Evolutionary conservation across 768 basidiomycete genomes (phyloP), one percentile per base, ranked within the genome.

Genomic region (Mycena polygramma): DNA sequence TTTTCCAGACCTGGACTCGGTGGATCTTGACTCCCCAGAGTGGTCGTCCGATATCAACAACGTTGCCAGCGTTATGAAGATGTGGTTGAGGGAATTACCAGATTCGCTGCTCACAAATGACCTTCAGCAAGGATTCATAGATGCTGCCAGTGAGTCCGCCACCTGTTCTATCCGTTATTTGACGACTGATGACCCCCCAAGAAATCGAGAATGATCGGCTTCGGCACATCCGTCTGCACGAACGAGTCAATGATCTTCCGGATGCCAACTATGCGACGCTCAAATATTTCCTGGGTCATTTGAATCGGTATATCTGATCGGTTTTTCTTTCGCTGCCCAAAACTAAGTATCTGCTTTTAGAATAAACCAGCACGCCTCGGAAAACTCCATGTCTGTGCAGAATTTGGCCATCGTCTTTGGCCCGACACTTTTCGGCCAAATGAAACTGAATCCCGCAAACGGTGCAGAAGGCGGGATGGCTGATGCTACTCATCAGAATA

Each of bases 251-350:
- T 76, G 97, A 98, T 73, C 87, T 99, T 62, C 97, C 98, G 15
- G 98, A 99, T 81, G 89, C 98, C n/a, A 98, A 99, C 80, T 99
- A 99, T 77, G 95, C 98, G 2, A 97, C 97, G 1, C 85, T 99
- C 59, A 98, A 99, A 79, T 98, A 88, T 80, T 93, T 99, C 80
- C 86, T 99, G 85, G 96, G 94, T 15, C 98, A 99, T 82, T 84
- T 99, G 70, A 88, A 98, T 82, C 90, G 88, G 97, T 97, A 74
- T 66, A 80, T 7, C 37, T 55, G 22, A 37, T 66, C 9, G 41
- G 2, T 68, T 51, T 51, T 11, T 36, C 22, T 37, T 20, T 57
- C 19, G 53, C 13, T 39, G 54, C 15, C 7, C 30, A 43, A 22
- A 58, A 46, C 43, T 63, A 41, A 52, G 66, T 51, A 43, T 48